Evolutionary conservation across 179 eudicot genomes (phyloP), one percentile per base, ranked within the genome.

Genomic region (Amaranthus tricolor): DNA sequence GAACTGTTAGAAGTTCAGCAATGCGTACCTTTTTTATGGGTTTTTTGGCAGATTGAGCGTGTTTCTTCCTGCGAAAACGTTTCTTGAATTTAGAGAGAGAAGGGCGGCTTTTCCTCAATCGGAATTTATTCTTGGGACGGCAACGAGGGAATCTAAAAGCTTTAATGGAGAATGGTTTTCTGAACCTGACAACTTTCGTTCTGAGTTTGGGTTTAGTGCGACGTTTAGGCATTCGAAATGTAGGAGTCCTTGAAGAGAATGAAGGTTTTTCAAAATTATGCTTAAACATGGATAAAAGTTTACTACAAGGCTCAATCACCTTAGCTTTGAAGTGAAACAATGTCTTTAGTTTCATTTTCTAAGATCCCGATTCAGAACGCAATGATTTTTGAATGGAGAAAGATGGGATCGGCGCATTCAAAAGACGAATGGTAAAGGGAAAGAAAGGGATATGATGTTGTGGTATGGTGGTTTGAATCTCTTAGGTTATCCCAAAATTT

Each of bases 221-320:
- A 2, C 79, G 62, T 17, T 79, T 82, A 19, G 64, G 81, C 62
- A 71, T 65, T 16, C 56, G 79, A 14, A 78, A 75, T 6, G 24
- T 63, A 43, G 79, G 81, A 53, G 76, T 8, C 59, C 48, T 62
- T n/a, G 68, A 75, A 69, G 84, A 76, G 45, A 68, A 24, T 49
- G 80, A 79, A 53, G 58, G 87, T 48, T 79, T 84, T 44, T 81
- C 75, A 82, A 74, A 74, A 63, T 67, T 86, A 65, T 81, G 78
- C 58, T 77, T 88, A 72, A 88, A 79, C 65, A 79, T 63, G 43
- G 83, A 72, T 31, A 83, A 60, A 45, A 87, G 24, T 64, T 80
- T 87, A 70, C 79, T 79, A 80, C 87, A 89, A 47, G 97, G 93
- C 52, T 79, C 83, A 50, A 83, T 53, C 50, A 88, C 84, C 89